Conservation (phyloP, 2,329 filamentous ascomycete genomes). For the Trichoderma polysporum region DNA sequence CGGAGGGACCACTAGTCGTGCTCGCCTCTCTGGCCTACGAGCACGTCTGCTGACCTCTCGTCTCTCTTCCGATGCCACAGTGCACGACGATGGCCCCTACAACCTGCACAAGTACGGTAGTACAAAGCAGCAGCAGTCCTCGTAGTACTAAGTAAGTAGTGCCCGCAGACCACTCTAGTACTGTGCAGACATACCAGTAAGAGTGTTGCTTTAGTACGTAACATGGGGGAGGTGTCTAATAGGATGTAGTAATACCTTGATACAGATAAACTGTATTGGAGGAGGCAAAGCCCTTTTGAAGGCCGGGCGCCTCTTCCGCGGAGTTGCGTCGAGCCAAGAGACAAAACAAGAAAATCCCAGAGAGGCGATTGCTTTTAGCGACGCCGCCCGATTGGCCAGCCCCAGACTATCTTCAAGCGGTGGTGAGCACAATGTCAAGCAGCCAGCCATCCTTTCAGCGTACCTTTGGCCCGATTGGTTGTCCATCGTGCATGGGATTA, state of each 20-base stretch:
- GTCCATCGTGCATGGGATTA: background rate
- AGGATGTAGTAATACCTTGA: background rate
- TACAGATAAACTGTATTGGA: background rate
- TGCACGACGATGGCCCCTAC: background rate
- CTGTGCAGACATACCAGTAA: no score
- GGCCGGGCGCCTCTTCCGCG: constrained; percentile 21
- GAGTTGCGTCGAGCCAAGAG: constrained; percentile 18
- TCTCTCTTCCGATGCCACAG: constrained; percentile 2
- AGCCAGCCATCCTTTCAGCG: background rate
- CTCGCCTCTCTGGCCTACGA: background rate
- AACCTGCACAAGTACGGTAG: background rate
- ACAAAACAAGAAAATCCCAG: constrained; percentile 13
- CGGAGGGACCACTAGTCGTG: background rate
- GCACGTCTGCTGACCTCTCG: constrained; percentile 7
- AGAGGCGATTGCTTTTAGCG: constrained; percentile 24
- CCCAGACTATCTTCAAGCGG: constrained; percentile 30
- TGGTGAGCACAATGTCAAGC: constrained; percentile 10
- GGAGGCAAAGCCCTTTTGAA: background rate
- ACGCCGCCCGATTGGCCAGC: constrained; percentile 30
- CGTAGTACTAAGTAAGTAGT: no score
- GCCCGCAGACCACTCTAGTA: no score
- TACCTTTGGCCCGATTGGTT: constrained; percentile 17
- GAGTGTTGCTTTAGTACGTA: background rate
- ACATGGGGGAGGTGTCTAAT: constrained; percentile 4
- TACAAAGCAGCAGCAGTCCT: no score